Percentiles rank a stretch among this genome's conserved stretches.
Conservation (phyloP, 768 basidiomycete species). For the Pisolithus sp. region DNA sequence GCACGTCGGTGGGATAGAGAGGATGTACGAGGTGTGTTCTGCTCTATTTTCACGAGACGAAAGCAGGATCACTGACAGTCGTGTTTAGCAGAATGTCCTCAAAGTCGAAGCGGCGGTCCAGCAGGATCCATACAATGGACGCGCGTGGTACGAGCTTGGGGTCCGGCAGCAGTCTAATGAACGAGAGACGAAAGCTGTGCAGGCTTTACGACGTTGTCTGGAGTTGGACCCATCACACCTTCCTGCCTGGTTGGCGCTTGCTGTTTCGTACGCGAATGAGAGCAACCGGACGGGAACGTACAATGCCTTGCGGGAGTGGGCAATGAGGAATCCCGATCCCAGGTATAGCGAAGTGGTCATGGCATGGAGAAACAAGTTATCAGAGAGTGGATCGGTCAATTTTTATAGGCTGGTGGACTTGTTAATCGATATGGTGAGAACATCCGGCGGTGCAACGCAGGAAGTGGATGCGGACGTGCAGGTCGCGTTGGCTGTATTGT, state of each 20-base stretch:
- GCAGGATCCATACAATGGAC: constrained; percentile 58
- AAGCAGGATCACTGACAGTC: constrained; percentile 10
- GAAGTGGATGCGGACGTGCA: constrained; percentile 89
- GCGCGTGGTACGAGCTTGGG: constrained; percentile 87
- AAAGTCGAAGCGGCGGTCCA: constrained; percentile 89
- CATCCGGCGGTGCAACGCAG: constrained; percentile 28
- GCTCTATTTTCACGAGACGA: constrained; percentile 4
- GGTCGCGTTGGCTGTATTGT: constrained; percentile 85
- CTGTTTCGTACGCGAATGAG: constrained; percentile 90
- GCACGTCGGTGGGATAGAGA: constrained; percentile 25
- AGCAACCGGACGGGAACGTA: constrained; percentile 67
- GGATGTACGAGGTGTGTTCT: constrained; percentile 36
- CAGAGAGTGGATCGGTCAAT: constrained; percentile 16
- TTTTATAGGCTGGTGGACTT: constrained; percentile 60
- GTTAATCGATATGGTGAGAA: constrained; percentile 71
- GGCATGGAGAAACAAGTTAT: too few relatives aligned
- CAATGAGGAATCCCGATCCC: constrained; percentile 44
- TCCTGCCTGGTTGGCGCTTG: constrained; percentile 84
- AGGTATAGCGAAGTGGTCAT: constrained; percentile 43
- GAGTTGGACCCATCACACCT: constrained; percentile 74
- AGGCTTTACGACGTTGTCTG: constrained; percentile 74
- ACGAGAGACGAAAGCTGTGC: constrained; percentile 83
- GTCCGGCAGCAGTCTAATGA: constrained; percentile 98
- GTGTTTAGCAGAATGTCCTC: constrained; percentile 60
- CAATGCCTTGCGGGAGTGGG: constrained; percentile 82